Base-by-base conservation (phyloP, 176 grass and related monocot species). In the Aegilops longissima region DNA sequence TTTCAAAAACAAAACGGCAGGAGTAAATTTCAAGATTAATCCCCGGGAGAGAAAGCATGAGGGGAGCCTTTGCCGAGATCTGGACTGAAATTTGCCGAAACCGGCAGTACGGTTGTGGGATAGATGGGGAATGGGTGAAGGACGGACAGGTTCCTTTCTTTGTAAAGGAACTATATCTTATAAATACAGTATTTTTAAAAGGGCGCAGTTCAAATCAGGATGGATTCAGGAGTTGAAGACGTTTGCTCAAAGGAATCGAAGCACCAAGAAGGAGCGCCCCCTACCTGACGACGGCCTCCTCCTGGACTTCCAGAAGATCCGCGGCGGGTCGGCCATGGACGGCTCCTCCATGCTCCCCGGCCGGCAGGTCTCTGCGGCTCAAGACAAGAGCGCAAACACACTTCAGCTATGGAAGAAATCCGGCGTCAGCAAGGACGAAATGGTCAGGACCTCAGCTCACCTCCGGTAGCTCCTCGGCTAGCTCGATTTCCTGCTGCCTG, bases 291-390 rank as follows among this genome's bases (percentile, higher is more conserved):
- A 62, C n/a, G 97, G 86, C 90, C 90, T 99, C 88, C 90, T 94
- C 82, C 87, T 91, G 1, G 90, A 99, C 59, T 96, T 96, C 94
- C 94, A 99, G 82, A 94, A 96, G 85, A 99, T 87, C 61, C 66
- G 78, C 9, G 97, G 92, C 18, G 91, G 90, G 23, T 95, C 90
- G 56, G 90, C 89, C 89, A 94, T 89, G 82, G 38, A 44, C 70
- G 11, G 39, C 63, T 34, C 82, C 70, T 77, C 73, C 73, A 56
- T 76, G 25, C 25, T 30, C 40, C 2, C 72, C 70, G 11, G 1
- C 20, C 66, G 6, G 10, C 63, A 5, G 10, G 45, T 12, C 69
- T 5, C 54, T 58, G 18, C 54, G 18, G 24, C 45, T 2, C 44
- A 52, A 52, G 0, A 71, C 16, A 52, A 49, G 73, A 75, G 25